A percentile compares a stretch with the other conserved stretches of the same genome.
Conservation (phyloP, 2,329 filamentous ascomycete species). For the Myriosclerotinia curreyana region DNA sequence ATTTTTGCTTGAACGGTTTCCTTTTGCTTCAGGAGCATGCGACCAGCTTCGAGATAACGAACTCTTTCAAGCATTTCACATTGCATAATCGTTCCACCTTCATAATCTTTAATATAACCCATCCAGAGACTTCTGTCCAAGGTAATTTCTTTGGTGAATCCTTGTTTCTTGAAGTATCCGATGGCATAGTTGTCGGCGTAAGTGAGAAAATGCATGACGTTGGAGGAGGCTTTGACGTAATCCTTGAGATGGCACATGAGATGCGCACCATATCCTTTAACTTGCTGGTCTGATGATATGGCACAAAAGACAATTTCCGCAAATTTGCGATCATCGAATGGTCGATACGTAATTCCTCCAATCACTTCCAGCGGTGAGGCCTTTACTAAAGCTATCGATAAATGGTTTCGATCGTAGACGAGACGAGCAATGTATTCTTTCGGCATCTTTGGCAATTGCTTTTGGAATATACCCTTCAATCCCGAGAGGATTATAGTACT, state of each 20-base stretch:
- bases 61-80: conserved; percentile 95
- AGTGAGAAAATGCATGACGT: conserved; percentile 97
- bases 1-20: conserved; percentile 95
- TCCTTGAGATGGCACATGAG: conserved; percentile 98
- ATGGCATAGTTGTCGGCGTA: conserved; percentile 99
- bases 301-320: conserved; percentile 99
- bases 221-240: conserved; percentile 94
- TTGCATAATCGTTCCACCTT: conserved; percentile 98
- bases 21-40: conserved; percentile 97
- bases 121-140: conserved; percentile 90
- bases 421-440: conserved; percentile 98
- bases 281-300: conserved; percentile 95
- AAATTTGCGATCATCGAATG: conserved; percentile 87
- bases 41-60: conserved; percentile 86
- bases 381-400: conserved; percentile 97
- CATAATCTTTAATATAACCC: conserved; percentile 99
- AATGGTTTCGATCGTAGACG: conserved; percentile 93
- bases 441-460: conserved; percentile 97
- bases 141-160: conserved; percentile 97
- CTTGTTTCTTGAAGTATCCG: conserved; percentile 98
- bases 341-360: conserved; percentile 92
- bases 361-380: conserved; percentile 86
- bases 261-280: conserved; percentile 97
- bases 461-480: conserved; percentile 96
- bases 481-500: conserved; percentile 93